A percentile compares a stretch with the other conserved stretches of the same genome.
Conservation (phyloP, 768 basidiomycete species). For the Crepidotus variabilis region DNA sequence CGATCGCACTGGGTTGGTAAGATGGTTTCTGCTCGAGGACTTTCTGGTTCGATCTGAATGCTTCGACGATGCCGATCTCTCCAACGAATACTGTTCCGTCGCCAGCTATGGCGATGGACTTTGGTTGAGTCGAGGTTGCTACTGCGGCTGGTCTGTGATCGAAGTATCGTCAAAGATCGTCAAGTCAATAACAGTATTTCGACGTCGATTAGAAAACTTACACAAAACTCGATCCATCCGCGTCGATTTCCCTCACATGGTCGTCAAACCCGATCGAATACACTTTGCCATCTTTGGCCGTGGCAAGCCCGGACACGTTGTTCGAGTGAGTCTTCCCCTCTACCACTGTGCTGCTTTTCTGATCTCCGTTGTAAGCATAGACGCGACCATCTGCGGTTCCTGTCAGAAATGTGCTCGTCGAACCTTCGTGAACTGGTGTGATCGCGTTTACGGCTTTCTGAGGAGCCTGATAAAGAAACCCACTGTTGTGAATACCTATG, state of each 20-base stretch:
- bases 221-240: conserved; percentile 40
- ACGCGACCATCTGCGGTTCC: conserved; percentile 81
- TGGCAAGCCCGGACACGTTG: conserved; percentile 60
- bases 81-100: conserved; percentile 67
- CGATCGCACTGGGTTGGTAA: conserved; percentile 54
- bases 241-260: conserved; percentile 60
- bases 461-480: conserved; percentile 52
- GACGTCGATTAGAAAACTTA: conserved; percentile 26
- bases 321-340: conserved; percentile 68
- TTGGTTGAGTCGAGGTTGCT: conserved; percentile 63
- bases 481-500: not conserved
- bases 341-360: conserved; percentile 42
- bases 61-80: conserved; percentile 59
- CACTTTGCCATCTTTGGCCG: conserved; percentile 39
- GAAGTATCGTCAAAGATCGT: not conserved
- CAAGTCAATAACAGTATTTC: not conserved
- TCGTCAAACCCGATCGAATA: conserved; percentile 84
- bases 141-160: conserved; percentile 44
- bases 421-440: conserved; percentile 25
- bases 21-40: conserved; percentile 52
- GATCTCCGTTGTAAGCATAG: conserved; percentile 53
- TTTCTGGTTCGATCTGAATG: conserved; percentile 66
- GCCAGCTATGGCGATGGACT: conserved; percentile 49
- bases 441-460: conserved; percentile 77
- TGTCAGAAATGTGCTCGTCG: conserved; percentile 64